phyloP scores from a whole-genome alignment of 495 filamentous ascomycete species.

The Annulohypoxylon stygium region DNA sequence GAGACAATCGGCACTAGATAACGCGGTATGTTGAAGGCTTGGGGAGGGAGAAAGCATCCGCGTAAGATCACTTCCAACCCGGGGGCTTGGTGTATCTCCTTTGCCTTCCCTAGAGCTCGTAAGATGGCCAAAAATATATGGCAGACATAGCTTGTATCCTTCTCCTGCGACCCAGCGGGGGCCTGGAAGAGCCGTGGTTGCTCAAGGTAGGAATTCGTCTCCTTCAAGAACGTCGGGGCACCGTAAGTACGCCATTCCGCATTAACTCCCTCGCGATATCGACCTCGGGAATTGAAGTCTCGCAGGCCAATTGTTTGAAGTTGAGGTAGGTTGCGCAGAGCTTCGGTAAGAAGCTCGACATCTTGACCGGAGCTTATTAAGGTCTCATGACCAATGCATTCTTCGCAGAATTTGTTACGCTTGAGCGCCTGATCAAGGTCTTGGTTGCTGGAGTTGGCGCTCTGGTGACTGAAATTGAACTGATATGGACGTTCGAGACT shows the following conservation, averaged over 20 bases:
- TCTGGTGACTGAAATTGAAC: background rate
- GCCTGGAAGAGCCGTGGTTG: background rate
- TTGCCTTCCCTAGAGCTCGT: conserved; percentile 49
- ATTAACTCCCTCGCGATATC: conserved; percentile 39
- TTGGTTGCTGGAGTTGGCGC: background rate
- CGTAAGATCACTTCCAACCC: conserved; percentile 58
- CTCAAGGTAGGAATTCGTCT: conserved; percentile 25
- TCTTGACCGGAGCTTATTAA: conserved; percentile 57
- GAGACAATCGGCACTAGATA: conserved; percentile 44
- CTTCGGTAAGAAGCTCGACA: conserved; percentile 63
- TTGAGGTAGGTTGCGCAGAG: conserved; percentile 62
- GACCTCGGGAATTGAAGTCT: conserved; percentile 55
- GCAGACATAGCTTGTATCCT: conserved; percentile 20
- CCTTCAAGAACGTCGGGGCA: conserved; percentile 36
- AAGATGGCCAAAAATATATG: conserved; percentile 50
- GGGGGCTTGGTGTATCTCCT: conserved; percentile 28
- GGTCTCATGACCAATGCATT: conserved; percentile 43
- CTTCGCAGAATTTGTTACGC: conserved; percentile 20
- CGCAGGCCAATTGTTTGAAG: conserved; percentile 64
- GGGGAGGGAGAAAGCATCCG: conserved; percentile 37
- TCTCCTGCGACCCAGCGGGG: background rate
- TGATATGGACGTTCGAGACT: conserved; percentile 51
- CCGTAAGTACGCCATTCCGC: conserved; percentile 54
- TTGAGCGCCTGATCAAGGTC: background rate
- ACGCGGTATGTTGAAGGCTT: conserved; percentile 54